phyloP scores from a whole-genome alignment of 179 eudicot genomes.

The Pouteria campechiana region DNA sequence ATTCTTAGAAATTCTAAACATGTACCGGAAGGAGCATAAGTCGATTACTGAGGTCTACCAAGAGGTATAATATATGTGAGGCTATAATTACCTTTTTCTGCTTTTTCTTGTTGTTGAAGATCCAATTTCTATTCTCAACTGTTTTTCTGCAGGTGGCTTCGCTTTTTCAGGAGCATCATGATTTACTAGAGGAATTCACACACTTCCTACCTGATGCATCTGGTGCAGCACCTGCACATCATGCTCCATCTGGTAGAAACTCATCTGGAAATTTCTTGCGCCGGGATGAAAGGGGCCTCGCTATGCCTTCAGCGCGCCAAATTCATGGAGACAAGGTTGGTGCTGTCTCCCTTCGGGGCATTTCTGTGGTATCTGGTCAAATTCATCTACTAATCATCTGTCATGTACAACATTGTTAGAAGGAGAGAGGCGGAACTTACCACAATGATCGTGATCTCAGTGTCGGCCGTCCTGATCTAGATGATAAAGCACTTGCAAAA shows the following conservation, averaged over 20 bases:
- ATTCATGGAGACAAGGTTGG: conserved; percentile 51
- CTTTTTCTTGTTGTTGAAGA: neutral
- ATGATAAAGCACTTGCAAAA: conserved; percentile 46
- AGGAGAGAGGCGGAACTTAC: conserved; percentile 42
- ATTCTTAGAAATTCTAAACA: conserved; percentile 85
- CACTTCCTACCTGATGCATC: conserved; percentile 87
- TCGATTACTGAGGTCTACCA: conserved; percentile 76
- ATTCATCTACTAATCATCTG: neutral
- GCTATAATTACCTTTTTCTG: neutral
- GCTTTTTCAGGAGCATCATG: conserved; percentile 75
- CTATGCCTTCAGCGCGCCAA: conserved; percentile 29
- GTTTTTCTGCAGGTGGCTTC: conserved; percentile 49
- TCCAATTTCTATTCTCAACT: neutral
- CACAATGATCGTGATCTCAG: conserved; percentile 42
- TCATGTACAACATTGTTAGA: conserved; percentile 37
- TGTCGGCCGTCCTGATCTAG: conserved; percentile 58
- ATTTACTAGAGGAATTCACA: conserved; percentile 91
- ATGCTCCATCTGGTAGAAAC: conserved; percentile 37
- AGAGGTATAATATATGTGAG: conserved; percentile 40
- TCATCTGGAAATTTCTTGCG: conserved; percentile 26
- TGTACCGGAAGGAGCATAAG: conserved; percentile 93
- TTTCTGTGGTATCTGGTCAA: neutral
- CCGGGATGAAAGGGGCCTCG: conserved; percentile 49
- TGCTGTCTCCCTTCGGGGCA: neutral
- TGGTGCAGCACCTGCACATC: conserved; percentile 33